Percentiles rank a stretch among this genome's conserved stretches.
phyloP scores from a whole-genome alignment of 768 basidiomycete genomes.

The Clitopilus passeckerianus region DNA sequence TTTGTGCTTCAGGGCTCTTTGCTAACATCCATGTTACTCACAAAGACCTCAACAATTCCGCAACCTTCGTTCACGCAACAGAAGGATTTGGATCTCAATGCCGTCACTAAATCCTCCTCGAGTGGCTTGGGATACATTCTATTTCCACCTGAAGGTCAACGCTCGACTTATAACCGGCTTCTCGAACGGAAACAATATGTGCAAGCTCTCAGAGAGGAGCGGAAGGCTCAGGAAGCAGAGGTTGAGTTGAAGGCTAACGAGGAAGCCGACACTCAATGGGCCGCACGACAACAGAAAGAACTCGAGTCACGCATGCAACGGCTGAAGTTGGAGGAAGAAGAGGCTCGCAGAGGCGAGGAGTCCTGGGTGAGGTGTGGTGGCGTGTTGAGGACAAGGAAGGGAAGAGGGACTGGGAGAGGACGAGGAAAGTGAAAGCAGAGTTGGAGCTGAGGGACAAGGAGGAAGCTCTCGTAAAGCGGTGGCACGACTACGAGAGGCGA shows the following conservation, averaged over 20 bases:
- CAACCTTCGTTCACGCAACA: not conserved
- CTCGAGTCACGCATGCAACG: constrained; percentile 6
- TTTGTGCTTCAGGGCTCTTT: not conserved
- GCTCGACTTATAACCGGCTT: not conserved
- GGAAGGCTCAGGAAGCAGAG: not conserved
- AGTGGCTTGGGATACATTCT: not conserved
- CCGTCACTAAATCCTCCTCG: not conserved
- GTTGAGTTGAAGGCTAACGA: not conserved
- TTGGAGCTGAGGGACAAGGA: constrained; percentile 40
- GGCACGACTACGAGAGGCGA: constrained; percentile 49
- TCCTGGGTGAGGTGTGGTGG: constrained; percentile 60
- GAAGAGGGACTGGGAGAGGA: constrained; percentile 44
- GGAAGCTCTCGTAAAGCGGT: constrained; percentile 27
- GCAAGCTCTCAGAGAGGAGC: not conserved
- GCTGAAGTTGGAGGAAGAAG: constrained; percentile 28
- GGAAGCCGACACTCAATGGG: constrained; percentile 1
- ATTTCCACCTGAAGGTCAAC: not conserved
- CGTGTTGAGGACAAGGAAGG: constrained; percentile 46
- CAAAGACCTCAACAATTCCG: not conserved
- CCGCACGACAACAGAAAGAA: constrained; percentile 2
- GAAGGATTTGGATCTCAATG: not conserved
- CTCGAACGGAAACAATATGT: not conserved
- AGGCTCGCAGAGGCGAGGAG: constrained; percentile 45
- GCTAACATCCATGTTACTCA: not conserved
- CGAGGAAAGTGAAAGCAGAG: constrained; percentile 42